Evolutionary conservation across 129 eudicot genomes (phyloP), one percentile per base, ranked within the genome.

Genomic region (Tanacetum coccineum): DNA sequence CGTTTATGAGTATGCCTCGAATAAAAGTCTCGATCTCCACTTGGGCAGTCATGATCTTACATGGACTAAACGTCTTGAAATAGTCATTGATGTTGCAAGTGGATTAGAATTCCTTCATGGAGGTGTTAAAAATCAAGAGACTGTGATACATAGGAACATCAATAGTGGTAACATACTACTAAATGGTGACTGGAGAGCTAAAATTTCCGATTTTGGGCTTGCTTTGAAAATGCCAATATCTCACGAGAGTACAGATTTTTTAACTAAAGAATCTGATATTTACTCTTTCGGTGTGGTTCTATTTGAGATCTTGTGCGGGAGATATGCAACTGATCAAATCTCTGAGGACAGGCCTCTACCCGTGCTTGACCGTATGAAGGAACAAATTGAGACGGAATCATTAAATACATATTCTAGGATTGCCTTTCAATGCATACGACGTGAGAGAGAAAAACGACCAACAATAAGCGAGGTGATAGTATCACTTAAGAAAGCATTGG

Each of bases 51-150:
- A 0, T 4, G n/a, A 19, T 63, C 68, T 63, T 63, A 63, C 68
- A 1, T 63, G 68, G 68, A 13, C 0, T 17, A 63, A 42, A 44
- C 68, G 68, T 4, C 68, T 63, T 63, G 53, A 44, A 52, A 63
- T 63, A 19, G 20, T 17, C 36, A 36, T 62, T 36, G 67, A 42
- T 8, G 2, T 62, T 39, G 67, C 67, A 36, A 62, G 8, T 17
- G 67, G 68, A 0, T 63, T 63, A 52, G 18, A 19, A 11, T 63
- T 63, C 13, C 68, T 63, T 19, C 68, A 63, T 19, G 68, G 17
- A 11, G 68, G 54, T 42, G 53, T 2, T 9, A 13, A 17, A 42
- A 63, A 6, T 4, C 36, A 19, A 44, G 54, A 63, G 20, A 13
- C 11, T 9, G 54, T 63, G 39, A 63, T 42, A 42, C 53, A 42